phyloP scores from a whole-genome alignment of 345 rosid genomes.

The Eutrema japonicum region DNA sequence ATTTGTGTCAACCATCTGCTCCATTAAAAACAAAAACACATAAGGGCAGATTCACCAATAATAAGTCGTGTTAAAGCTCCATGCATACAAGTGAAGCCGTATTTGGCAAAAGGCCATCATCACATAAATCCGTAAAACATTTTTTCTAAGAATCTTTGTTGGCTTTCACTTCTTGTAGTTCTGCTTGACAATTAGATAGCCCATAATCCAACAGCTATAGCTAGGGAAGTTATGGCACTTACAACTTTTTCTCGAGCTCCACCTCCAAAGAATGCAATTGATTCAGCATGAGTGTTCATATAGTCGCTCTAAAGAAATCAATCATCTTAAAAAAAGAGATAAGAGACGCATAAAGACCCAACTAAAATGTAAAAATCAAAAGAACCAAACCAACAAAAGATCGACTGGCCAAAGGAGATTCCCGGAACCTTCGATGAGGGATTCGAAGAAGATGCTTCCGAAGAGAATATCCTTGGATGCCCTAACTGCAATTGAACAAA shows the following conservation, averaged over 20 bases:
- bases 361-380: too few species aligned
- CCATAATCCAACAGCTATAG: conserved; percentile 17
- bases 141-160: conserved; percentile 2
- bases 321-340: too few species aligned
- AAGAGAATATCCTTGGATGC: too few species aligned
- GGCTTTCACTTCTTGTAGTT: conserved; percentile 17
- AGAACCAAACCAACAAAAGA: too few species aligned
- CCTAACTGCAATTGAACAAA: too few species aligned
- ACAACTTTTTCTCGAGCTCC: conserved; percentile 97
- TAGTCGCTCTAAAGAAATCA: conserved; percentile 9
- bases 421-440: too few species aligned
- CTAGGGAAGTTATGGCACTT: conserved; percentile 48
- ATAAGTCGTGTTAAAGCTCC: conserved; percentile 25
- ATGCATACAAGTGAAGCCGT: conserved; percentile 24
- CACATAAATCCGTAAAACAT: background rate
- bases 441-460: too few species aligned
- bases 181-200: conserved; percentile 11
- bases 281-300: conserved; percentile 90
- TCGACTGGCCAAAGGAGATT: too few species aligned
- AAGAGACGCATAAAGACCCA: too few species aligned
- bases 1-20: conserved; percentile 90
- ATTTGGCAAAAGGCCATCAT: conserved; percentile 12
- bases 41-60: conserved; percentile 19
- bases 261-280: conserved; percentile 99
- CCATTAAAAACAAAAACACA: conserved; percentile 14